Base-by-base conservation (phyloP, 768 basidiomycete genomes). In the Lenzites betulinus region DNA sequence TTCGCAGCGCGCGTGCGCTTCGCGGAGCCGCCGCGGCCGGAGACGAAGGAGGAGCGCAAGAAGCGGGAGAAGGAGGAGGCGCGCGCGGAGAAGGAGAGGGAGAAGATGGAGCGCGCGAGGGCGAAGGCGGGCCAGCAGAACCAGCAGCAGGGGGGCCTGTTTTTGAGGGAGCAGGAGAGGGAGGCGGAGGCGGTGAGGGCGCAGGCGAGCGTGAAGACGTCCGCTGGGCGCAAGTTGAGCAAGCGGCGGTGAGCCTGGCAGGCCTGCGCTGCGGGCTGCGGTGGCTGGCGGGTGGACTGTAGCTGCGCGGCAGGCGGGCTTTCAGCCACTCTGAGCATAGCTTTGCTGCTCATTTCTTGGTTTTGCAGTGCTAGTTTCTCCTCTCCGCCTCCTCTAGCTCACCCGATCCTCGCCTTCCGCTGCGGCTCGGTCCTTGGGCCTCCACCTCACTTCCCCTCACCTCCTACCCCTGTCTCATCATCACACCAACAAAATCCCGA, bases 241-340 rank as follows among this genome's bases (percentile, higher is more conserved):
- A 70, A 70, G 63, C 53, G 65, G 48, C 54, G 65, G 44, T 68
- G 60, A 67, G 59, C n/a, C n/a, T n/a, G n/a, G n/a, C n/a, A n/a
- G n/a, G n/a, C n/a, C n/a, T n/a, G n/a, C n/a, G n/a, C 3, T n/a
- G 35, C 38, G 38, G 7, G 15, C 38, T 39, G 7, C 38, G 13
- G 42, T n/a, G 28, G 47, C 13, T n/a, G n/a, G n/a, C 33, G 30
- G 20, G 41, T 15, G 41, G n/a, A 22, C 7, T n/a, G 42, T 43
- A 12, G 42, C 42, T 16, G 42, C 42, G 30, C 30, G 30, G 30
- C 30, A 33, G 30, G 30, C 30, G 30, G 30, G 30, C 30, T 33
- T n/a, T n/a, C 30, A 11, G 11, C 30, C 30, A 33, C 30, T 33
- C n/a, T n/a, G n/a, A n/a, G n/a, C n/a, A n/a, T n/a, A n/a, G n/a